Evolutionary conservation across 352 stramenopile species (phyloP), one percentile per base, ranked within the genome.

Genomic region (Globisporangium takayamanum): DNA sequence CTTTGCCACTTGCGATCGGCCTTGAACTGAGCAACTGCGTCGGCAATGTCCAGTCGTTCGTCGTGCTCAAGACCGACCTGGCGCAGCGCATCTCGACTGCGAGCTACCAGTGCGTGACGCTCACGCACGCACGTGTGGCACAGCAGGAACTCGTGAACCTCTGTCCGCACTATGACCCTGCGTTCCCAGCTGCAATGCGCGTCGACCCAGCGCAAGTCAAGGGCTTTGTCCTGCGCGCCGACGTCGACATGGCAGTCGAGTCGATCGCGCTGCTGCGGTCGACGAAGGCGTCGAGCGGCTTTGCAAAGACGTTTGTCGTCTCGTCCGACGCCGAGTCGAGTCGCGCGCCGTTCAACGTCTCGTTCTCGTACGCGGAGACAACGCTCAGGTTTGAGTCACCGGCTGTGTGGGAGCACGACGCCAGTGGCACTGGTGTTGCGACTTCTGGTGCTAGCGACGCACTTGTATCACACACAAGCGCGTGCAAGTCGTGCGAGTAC

Each of bases 21-120:
- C 70, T 74, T 25, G 69, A 77, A 36, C 52, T 77, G 20, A 77
- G 55, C 60, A 56, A 50, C 18, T 77, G 69, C 56, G 16, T 37
- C 8, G 69, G 69, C 26, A 57, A 50, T 25, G 36, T 74, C 42
- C 58, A 70, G 33, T 64, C 60, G 28, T 73, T 66, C 30, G 47
- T 77, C 20, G 30, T 47, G 26, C 33, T 50, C 41, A 60, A 63
- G 50, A 45, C 18, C 48, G 16, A 72, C 28, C 58, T 25, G 55
- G n/a, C 28, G 15, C 47, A 46, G 15, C 57, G n/a, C 3, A 65
- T 76, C 28, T 76, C 69, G 26, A 67, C 66, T 1, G 66, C 69
- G 2, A 39, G 45, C 22, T 73, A 76, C 59, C 69, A 76, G 55
- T 76, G 69, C 64, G 25, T 64, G 36, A 75, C 68, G 25, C 16